Evolutionary conservation across 2,329 filamentous ascomycete genomes (phyloP).

Genomic region (Aspergillus sp.): DNA sequence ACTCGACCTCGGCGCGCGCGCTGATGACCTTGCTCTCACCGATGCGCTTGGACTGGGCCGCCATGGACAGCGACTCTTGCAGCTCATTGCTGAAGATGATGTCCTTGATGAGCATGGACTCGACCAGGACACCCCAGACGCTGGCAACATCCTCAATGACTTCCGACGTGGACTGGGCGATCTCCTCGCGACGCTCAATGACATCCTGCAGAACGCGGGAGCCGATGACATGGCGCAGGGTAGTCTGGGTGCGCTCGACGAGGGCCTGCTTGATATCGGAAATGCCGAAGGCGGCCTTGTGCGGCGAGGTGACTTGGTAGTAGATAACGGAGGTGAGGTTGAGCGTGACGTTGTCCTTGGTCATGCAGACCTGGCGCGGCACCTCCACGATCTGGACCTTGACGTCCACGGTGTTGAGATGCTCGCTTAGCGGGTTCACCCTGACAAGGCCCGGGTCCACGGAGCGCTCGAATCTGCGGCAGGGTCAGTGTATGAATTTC

Average conservation of each 20-base stretch:
- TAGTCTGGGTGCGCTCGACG: conserved; percentile 95
- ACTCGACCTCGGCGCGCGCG: conserved; percentile 91
- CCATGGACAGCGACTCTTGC: conserved; percentile 95
- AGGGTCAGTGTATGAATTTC: conserved; percentile 2
- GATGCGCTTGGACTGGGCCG: conserved; percentile 94
- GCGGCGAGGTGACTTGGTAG: conserved; percentile 91
- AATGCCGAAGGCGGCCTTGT: conserved; percentile 96
- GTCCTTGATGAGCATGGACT: conserved; percentile 99
- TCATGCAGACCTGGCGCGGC: conserved; percentile 95
- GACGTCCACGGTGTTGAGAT: conserved; percentile 84
- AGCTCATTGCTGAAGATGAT: conserved; percentile 95
- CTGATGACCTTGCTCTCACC: conserved; percentile 98
- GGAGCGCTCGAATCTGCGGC: conserved; percentile 69
- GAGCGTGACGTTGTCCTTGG: conserved; percentile 95
- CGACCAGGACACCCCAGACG: conserved; percentile 91
- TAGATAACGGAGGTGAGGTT: conserved; percentile 96
- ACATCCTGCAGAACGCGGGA: conserved; percentile 94
- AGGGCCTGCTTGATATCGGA: conserved; percentile 91
- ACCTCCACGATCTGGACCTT: conserved; percentile 99
- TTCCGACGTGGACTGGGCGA: conserved; percentile 87
- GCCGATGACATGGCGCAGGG: conserved; percentile 90
- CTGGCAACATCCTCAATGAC: conserved; percentile 94
- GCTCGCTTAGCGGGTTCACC: conserved; percentile 91
- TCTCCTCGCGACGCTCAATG: conserved; percentile 94
- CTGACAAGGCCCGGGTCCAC: conserved; percentile 96